Conservation (phyloP, 495 filamentous ascomycete species). For the Pseudevernia furfuracea region DNA sequence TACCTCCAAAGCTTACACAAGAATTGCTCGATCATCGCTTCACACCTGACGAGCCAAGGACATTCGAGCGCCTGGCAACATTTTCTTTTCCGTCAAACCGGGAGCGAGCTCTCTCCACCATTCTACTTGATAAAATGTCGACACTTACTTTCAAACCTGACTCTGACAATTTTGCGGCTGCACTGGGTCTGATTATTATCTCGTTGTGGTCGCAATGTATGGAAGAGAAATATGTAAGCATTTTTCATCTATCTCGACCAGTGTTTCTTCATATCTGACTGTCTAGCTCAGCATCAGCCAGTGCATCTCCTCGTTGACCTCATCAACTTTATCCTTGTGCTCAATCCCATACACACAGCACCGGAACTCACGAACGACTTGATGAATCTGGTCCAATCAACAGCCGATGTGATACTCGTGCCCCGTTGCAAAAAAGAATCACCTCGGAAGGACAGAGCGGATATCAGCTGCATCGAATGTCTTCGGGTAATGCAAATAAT, state of each 20-base stretch:
- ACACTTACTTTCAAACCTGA: constrained; percentile 28
- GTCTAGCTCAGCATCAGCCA: constrained; percentile 34
- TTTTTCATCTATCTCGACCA: neutral
- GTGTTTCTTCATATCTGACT: neutral
- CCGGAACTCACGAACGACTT: constrained; percentile 44
- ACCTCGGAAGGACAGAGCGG: constrained; percentile 37
- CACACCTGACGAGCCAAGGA: constrained; percentile 40
- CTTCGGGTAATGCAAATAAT: constrained; percentile 52
- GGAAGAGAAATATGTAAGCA: constrained; percentile 46
- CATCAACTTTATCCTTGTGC: constrained; percentile 45
- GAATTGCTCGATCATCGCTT: constrained; percentile 51
- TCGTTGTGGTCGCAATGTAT: constrained; percentile 57
- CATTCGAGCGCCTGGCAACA: constrained; percentile 46
- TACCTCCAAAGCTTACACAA: constrained; percentile 41
- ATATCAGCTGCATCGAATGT: constrained; percentile 50
- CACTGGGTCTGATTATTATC: constrained; percentile 47
- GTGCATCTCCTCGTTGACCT: constrained; percentile 53
- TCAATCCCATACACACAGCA: constrained; percentile 40
- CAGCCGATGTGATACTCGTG: constrained; percentile 51
- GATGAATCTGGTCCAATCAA: constrained; percentile 47
- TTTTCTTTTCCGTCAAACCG: constrained; percentile 50
- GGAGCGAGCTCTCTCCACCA: constrained; percentile 45
- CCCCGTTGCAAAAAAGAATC: constrained; percentile 45
- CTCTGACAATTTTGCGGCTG: constrained; percentile 41
- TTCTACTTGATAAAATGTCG: constrained; percentile 48